Conservation (phyloP, 1,284 basidiomycete species). For the Austroboletus olivaceoglutinosus region DNA sequence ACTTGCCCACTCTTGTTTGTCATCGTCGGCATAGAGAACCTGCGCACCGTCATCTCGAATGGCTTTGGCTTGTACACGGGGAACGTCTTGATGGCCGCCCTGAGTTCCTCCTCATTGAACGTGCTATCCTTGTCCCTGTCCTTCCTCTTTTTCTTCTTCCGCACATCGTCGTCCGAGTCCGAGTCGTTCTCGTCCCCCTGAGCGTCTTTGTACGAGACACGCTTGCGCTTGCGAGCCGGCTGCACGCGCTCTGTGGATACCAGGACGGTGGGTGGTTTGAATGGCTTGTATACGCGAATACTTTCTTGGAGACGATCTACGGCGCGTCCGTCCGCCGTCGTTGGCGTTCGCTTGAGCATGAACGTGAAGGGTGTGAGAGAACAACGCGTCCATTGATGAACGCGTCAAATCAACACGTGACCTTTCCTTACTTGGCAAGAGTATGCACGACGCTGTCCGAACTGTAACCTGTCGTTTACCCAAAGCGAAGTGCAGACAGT, state of each 20-base stretch:
- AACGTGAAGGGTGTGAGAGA: conserved; percentile 6
- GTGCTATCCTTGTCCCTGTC: conserved; percentile 49
- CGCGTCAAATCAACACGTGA: conserved; percentile 21
- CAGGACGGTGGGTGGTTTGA: conserved; percentile 68
- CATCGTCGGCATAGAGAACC: conserved; percentile 90
- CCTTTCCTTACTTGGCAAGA: no score
- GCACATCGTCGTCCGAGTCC: conserved; percentile 49
- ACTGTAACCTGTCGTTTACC: no score
- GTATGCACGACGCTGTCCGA: no score
- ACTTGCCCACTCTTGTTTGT: conserved; percentile 73
- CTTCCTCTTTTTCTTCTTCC: conserved; percentile 60
- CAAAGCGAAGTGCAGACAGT: no score
- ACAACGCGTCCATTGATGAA: conserved; percentile 5
- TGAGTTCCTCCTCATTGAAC: conserved; percentile 58
- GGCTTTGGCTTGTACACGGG: conserved; percentile 86
- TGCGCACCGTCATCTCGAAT: conserved; percentile 58
- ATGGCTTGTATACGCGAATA: conserved; percentile 70
- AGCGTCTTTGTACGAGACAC: conserved; percentile 74
- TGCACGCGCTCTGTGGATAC: conserved; percentile 52
- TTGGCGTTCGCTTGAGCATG: conserved; percentile 71
- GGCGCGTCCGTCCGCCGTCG: conserved; percentile 62
- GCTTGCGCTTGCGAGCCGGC: conserved; percentile 77
- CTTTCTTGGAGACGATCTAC: conserved; percentile 70
- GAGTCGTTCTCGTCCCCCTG: conserved; percentile 48
- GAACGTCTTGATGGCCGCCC: conserved; percentile 68